Evolutionary conservation across 2,329 filamentous ascomycete species (phyloP), one percentile per base, ranked within the genome.

Genomic region (Calonectria fujianensis): DNA sequence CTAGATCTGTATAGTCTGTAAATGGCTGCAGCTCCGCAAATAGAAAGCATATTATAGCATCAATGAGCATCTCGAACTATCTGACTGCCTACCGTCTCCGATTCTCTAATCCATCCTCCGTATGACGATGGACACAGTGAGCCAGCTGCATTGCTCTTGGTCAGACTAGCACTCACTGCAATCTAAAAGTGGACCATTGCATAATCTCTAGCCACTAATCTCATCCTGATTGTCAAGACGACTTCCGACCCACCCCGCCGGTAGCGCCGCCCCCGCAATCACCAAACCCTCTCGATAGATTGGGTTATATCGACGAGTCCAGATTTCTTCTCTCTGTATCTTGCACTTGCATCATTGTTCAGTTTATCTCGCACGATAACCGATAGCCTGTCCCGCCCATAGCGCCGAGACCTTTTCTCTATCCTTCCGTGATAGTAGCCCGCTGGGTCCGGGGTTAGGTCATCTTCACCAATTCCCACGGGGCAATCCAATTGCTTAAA

Each of bases 241-340:
- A n/a, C 32, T 32, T 24, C 24, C 37, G 18, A 31, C 51, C 75
- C 72, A 75, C 70, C 57, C 77, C 76, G 75, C 74, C 77, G 41
- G 50, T 76, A 66, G 74, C 77, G 77, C 77, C 74, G 73, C 63
- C 45, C 51, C 74, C 68, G 70, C 66, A 74, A 65, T 59, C 37
- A 18, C 37, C 68, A 29, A 31, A n/a, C 18, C 20, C 45, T 27
- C 35, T 16, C 20, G 45, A 66, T 37, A 59, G 51, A 16, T 63
- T 16, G 29, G 52, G 39, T 59, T 70, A 51, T 61, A 54, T 59
- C 48, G 59, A 64, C 20, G 48, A 29, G 24, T 50, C 11, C 61
- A 63, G 32, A 18, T 18, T 32, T 59, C 59, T 27, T 52, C 27
- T 48, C 8, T 27, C 11, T 29, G 27, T 24, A 57, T 57, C 45